These are phyloP conservation scores for Kuraishia capsulata DNA, from an alignment of 805 yeast species.

Conservation along the genomic window DNA sequence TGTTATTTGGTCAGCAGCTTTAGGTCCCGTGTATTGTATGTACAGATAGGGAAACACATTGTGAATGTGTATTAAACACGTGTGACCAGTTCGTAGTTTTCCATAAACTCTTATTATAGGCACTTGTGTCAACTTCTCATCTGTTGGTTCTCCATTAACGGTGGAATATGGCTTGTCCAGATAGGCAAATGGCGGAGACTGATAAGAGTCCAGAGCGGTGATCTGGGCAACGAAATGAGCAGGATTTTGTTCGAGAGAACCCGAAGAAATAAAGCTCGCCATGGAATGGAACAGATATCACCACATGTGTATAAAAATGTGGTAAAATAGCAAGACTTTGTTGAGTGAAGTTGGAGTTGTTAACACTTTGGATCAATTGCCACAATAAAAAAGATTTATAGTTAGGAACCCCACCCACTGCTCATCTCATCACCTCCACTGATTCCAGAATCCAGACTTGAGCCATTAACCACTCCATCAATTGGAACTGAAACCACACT, in stretches of 20 bases:
- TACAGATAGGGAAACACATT: constrained; percentile 78
- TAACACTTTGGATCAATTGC: too few species aligned
- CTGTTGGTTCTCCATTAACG: constrained; percentile 11
- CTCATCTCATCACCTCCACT: too few species aligned
- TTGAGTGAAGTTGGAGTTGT: too few species aligned
- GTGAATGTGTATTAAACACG: constrained; percentile 65
- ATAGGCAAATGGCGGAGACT: constrained; percentile 34
- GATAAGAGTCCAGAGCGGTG: constrained; percentile 60
- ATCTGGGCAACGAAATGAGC: constrained; percentile 39
- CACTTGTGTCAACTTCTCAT: constrained; percentile 31
- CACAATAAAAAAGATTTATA: too few species aligned
- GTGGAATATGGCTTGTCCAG: constrained; percentile 37
- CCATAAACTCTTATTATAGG: constrained; percentile 82
- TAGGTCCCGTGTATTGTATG: constrained; percentile 45
- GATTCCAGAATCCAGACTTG: too few species aligned
- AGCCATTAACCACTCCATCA: too few species aligned
- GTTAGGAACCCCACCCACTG: too few species aligned
- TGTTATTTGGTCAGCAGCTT: constrained; percentile 12
- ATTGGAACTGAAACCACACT: too few species aligned
- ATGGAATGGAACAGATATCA: too few species aligned
- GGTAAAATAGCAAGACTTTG: too few species aligned
- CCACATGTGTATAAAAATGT: too few species aligned
- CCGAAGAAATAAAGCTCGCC: neutral
- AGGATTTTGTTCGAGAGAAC: neutral
- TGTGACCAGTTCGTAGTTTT: constrained; percentile 48